Evolutionary conservation across 495 filamentous ascomycete genomes (phyloP).

Genomic region (Podospora appendiculata): DNA sequence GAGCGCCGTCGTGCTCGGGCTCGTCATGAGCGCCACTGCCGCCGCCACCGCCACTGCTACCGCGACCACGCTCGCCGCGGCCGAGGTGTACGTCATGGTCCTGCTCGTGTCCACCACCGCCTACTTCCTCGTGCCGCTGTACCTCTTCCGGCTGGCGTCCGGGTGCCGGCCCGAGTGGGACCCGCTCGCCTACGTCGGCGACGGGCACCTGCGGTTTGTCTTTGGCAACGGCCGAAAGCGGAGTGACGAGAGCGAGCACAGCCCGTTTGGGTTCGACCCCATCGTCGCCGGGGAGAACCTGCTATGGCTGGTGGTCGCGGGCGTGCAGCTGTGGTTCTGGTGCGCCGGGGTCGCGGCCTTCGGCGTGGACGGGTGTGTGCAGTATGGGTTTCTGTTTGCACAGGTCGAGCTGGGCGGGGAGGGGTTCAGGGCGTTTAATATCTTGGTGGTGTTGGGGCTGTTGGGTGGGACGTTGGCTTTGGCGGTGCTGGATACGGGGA

Average conservation of each 20-base stretch:
- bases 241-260: background rate
- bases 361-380: background rate
- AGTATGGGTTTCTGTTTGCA: conserved; percentile 20
- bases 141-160: conserved; percentile 20
- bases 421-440: conserved; percentile 17
- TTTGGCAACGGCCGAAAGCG: background rate
- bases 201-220: no score
- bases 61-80: background rate
- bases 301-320: conserved; percentile 18
- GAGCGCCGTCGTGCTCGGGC: conserved; percentile 14
- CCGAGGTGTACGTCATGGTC: conserved; percentile 28
- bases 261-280: conserved; percentile 6
- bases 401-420: conserved; percentile 9
- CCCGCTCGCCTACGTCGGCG: no score
- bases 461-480: conserved; percentile 3
- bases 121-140: conserved; percentile 25
- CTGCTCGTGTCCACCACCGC: conserved; percentile 23
- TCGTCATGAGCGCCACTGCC: conserved; percentile 3
- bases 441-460: conserved; percentile 5
- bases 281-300: conserved; percentile 4
- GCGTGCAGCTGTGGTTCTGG: conserved; percentile 37
- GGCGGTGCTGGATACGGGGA: background rate
- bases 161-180: background rate
- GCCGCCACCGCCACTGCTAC: background rate
- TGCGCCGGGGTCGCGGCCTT: conserved; percentile 3